Evolutionary conservation across 345 rosid species (phyloP), one percentile per base, ranked within the genome.

Genomic region (Mercurialis annua): DNA sequence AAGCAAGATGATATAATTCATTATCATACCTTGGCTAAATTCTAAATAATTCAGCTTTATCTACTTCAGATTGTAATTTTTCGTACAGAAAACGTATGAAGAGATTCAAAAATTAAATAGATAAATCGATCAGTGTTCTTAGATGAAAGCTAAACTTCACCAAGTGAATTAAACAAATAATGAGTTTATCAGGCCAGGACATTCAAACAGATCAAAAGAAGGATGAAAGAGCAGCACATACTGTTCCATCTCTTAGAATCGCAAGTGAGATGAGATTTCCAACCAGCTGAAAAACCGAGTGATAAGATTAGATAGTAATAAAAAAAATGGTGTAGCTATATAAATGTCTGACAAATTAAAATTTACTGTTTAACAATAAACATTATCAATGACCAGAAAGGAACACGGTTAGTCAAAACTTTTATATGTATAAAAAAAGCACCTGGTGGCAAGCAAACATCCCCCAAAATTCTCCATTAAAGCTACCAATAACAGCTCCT

Each of bases 401-500:
- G 42, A 54, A 54, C 24, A 23, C 23, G 15, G 24, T 51, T 46
- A 59, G 42, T 33, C 56, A 59, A 9, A 74, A 64, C n/a, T n/a
- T n/a, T n/a, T n/a, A n/a, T n/a, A n/a, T n/a, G n/a, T 62, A 33
- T 27, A 47, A 24, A 62, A 36, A 21, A 64, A 47, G 64, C 62
- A 92, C 98, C 96, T 93, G 97, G 78, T 93, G 90, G 78, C 83
- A 59, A 60, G 97, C 97, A 77, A 87, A 86, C 72, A 83, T 53
- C 68, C 86, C 92, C 98, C 98, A 93, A 74, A 93, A 93, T 38
- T 85, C 96, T 29, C 98, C 98, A 81, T 93, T 93, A 73, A 90
- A 93, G 65, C 62, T 73, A 47, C 98, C 98, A 24, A 93, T 86
- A 2, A 90, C 75, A 0, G 90, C 78, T 71, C 81, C 97, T 84